Evolutionary conservation across 1,284 basidiomycete genomes (phyloP), one percentile per base, ranked within the genome.

Genomic region (Schizophyllum amplum): DNA sequence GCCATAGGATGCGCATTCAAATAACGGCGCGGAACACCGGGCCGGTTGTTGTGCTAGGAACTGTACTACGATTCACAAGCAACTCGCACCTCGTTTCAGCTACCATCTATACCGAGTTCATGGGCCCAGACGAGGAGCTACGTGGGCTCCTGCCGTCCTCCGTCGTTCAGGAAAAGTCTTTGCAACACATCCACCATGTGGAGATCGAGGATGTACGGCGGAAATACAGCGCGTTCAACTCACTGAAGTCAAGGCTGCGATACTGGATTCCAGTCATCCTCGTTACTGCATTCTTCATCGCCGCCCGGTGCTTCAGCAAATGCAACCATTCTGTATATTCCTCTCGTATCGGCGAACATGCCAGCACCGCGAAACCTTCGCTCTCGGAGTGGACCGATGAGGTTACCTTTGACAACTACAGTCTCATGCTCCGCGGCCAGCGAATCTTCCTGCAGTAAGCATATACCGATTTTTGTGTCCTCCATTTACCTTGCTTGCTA

Each of bases 401-500:
- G 33, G 33, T 42, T 9, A 17, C 33, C 15, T 86, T 82, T 71
- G 83, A 85, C 65, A 76, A 77, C 42, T 82, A 81, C 65, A 82
- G 79, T 61, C 67, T 85, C 26, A 71, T 81, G 54, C 59, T 86
- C 47, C 73, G 73, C 27, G 81, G 78, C 0, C 80, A 83, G 60
- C 70, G 83, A 17, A 65, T 82, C 26, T 82, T 83, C 57, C 63
- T 82, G 4, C 71, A 82, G 80, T 83, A 65, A 58, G 79, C 26
- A 7, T 48, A 15, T 11, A 52, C 11, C 22, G 24, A 21, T 46
- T 57, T 5, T 52, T 52, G 17, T n/a, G 15, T 54, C 21, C 17
- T 46, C 33, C 11, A 53, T 52, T n/a, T 51, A 4, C n/a, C 6
- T 49, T 22, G n/a, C 22, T 48, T 33, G 52, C n/a, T 59, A 78